Conservation (phyloP, 1,139 yeast genomes). For the Lodderomyces parapsilosis region DNA sequence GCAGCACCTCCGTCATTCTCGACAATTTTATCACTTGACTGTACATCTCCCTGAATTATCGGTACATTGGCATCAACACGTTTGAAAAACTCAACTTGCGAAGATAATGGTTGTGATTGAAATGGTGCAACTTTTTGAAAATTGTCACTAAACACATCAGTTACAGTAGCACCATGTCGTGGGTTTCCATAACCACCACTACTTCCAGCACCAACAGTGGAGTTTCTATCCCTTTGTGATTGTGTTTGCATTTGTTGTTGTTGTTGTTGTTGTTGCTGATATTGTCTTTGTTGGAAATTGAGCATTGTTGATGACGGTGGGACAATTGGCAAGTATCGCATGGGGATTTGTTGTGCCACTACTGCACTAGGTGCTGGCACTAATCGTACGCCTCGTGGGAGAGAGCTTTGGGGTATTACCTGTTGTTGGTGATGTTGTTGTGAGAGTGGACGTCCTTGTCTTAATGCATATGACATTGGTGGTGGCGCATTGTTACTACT, state of each 20-base stretch:
- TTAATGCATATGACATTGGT: neutral
- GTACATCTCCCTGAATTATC: neutral
- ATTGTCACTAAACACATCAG: conserved; percentile 53
- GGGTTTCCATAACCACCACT: neutral
- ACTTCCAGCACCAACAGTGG: neutral
- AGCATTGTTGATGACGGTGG: conserved; percentile 1
- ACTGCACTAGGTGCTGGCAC: conserved; percentile 10
- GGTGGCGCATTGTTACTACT: neutral
- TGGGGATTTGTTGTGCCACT: neutral
- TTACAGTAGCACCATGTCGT: conserved; percentile 21
- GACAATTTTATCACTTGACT: conserved; percentile 1
- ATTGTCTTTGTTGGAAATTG: conserved; percentile 10
- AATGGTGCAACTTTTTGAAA: conserved; percentile 49
- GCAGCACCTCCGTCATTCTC: conserved; percentile 6
- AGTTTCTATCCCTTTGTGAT: conserved; percentile 1
- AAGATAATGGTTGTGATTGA: conserved; percentile 54
- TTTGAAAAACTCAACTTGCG: conserved; percentile 48
- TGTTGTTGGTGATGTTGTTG: conserved; percentile 3
- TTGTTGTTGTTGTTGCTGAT: conserved; percentile 4
- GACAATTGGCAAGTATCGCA: conserved; percentile 1
- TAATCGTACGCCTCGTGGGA: conserved; percentile 10
- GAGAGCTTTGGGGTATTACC: no score
- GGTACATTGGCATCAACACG: conserved; percentile 3
- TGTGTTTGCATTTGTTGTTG: conserved; percentile 5
- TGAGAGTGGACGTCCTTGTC: neutral